Conservation (phyloP, 164 flowering plant species). For the Akebia trifoliata region DNA sequence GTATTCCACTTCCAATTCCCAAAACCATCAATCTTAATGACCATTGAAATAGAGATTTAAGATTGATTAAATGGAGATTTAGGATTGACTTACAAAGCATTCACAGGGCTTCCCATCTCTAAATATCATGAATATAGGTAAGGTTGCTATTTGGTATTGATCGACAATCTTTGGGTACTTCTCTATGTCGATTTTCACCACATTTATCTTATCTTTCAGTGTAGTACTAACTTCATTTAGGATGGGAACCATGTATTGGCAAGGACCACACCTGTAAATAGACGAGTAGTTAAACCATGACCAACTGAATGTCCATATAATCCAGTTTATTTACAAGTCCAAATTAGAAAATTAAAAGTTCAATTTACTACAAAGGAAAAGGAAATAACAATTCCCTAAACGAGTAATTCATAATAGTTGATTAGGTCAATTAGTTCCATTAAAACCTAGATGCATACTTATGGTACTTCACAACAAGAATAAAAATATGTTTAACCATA, state of each 20-base stretch:
- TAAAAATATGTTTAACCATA: too few relatives aligned
- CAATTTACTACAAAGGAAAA: not conserved
- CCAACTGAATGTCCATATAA: not conserved
- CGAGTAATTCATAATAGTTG: not conserved
- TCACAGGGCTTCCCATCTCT: slow-evolving; percentile 74
- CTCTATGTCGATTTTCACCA: slow-evolving; percentile 93
- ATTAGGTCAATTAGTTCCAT: not conserved
- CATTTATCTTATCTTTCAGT: slow-evolving; percentile 62
- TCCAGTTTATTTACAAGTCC: not conserved
- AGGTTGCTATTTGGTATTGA: slow-evolving; percentile 61
- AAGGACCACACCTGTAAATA: slow-evolving; percentile 91
- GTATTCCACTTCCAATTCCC: too few relatives aligned
- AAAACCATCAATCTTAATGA: too few relatives aligned
- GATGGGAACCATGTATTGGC: slow-evolving; percentile 88
- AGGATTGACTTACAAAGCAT: slow-evolving; percentile 85
- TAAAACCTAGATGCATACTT: not conserved
- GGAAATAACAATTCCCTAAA: not conserved
- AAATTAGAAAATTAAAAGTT: not conserved
- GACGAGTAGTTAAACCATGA: not conserved
- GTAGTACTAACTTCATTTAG: slow-evolving; percentile 59
- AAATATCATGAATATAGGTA: slow-evolving; percentile 88
- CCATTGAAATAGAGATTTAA: too few relatives aligned
- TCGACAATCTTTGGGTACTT: slow-evolving; percentile 78
- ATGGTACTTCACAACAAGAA: too few relatives aligned
- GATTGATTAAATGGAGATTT: too few relatives aligned